Conservation (phyloP, 331 rosid genomes). For the Cydonia oblonga region DNA sequence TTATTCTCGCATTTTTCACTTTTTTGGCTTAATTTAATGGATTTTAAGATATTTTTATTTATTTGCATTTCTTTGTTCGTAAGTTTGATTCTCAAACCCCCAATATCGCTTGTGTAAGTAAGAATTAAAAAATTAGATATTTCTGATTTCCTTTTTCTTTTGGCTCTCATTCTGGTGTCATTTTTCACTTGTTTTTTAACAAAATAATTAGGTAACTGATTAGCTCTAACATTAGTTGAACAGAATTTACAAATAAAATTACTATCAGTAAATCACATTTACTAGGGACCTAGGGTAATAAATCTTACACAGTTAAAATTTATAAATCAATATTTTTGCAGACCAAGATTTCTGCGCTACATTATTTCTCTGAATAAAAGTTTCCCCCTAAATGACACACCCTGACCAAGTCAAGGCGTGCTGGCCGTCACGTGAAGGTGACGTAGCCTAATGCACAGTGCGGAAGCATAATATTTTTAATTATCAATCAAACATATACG, state of each 20-base stretch:
- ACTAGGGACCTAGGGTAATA: not conserved
- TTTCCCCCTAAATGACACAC: not conserved
- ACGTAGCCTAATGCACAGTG: too few species aligned
- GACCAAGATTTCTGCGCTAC: not conserved
- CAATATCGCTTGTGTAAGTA: too few species aligned
- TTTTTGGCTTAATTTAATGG: not conserved
- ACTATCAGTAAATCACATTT: not conserved
- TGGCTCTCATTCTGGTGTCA: not conserved
- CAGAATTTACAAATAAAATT: not conserved
- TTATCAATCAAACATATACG: too few species aligned
- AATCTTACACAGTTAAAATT: not conserved
- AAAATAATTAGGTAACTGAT: not conserved
- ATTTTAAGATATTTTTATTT: not conserved
- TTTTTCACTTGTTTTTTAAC: not conserved
- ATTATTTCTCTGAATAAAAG: not conserved
- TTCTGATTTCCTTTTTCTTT: not conserved
- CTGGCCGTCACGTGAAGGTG: too few species aligned
- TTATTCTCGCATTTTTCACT: not conserved
- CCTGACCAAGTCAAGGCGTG: too few species aligned
- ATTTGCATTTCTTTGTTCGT: not conserved
- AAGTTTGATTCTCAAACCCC: too few species aligned
- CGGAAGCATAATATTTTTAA: too few species aligned
- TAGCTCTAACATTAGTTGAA: not conserved
- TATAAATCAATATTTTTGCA: not conserved
- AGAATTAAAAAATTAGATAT: too few species aligned